These are phyloP conservation scores for Phialophora chinensis DNA, from an alignment of 2,329 filamentous ascomycete species.

Conservation along the genomic window DNA sequence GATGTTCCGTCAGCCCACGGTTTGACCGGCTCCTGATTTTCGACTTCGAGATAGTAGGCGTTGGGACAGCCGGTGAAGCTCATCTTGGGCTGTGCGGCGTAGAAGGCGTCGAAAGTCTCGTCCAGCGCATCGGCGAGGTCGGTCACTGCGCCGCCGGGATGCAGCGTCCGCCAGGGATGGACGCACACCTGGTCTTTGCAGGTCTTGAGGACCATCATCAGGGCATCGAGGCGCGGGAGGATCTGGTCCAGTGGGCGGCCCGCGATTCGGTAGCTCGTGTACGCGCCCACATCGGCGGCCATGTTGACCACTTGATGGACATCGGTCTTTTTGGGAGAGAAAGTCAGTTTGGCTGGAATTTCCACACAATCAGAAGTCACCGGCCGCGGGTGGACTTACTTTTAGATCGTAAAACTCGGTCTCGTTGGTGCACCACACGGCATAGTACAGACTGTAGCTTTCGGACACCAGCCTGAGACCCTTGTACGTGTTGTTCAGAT, in stretches of 20 bases:
- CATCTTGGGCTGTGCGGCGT: conserved; percentile 42
- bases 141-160: too few relatives aligned
- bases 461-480: conserved; percentile 46
- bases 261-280: neutral
- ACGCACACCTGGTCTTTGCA: conserved; percentile 43
- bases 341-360: too few relatives aligned
- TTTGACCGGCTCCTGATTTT: too few relatives aligned
- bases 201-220: conserved; percentile 45
- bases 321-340: too few relatives aligned
- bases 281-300: too few relatives aligned
- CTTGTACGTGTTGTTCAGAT: conserved; percentile 46
- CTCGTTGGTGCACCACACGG: conserved; percentile 51
- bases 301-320: too few relatives aligned
- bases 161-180: conserved; percentile 38
- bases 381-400: too few relatives aligned
- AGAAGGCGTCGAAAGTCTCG: conserved; percentile 44
- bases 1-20: too few relatives aligned
- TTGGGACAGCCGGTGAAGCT: conserved; percentile 44
- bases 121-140: conserved; percentile 43
- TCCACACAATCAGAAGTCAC: too few relatives aligned
- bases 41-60: conserved; percentile 40
- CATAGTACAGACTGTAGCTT: conserved; percentile 48
- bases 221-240: conserved; percentile 41
- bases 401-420: conserved; percentile 33
- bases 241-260: conserved; percentile 33